Percentiles rank a stretch among this genome's conserved stretches.
Conservation (phyloP, 106 monocot genomes). For the Allium fistulosum region DNA sequence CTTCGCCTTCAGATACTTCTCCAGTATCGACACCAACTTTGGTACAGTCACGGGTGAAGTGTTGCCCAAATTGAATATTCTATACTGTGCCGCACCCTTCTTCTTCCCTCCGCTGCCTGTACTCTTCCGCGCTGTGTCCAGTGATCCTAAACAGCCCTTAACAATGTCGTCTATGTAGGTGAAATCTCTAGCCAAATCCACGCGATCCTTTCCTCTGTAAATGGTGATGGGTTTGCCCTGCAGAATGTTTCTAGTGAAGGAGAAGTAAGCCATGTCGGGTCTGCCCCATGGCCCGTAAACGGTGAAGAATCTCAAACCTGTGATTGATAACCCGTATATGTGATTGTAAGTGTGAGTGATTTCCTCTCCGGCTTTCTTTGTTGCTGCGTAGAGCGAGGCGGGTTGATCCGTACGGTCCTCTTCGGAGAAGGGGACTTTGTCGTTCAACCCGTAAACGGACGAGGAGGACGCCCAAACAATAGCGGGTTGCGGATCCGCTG, state of each 20-base stretch:
- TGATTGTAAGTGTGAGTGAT: conserved; percentile 65
- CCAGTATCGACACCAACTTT: conserved; percentile 18
- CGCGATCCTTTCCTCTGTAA: conserved; percentile 27
- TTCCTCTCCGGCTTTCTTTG: conserved; percentile 59
- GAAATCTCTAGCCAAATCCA: conserved; percentile 45
- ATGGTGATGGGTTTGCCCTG: conserved; percentile 46
- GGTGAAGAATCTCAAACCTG: conserved; percentile 62
- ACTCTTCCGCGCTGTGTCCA: conserved; percentile 26
- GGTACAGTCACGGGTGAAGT: conserved; percentile 28
- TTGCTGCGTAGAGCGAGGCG: conserved; percentile 57
- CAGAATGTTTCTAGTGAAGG: conserved; percentile 48
- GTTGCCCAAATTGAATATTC: conserved; percentile 25
- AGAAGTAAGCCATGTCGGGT: conserved; percentile 70
- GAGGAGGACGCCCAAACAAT: conserved; percentile 52
- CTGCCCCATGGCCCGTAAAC: conserved; percentile 65
- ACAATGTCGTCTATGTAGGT: conserved; percentile 61
- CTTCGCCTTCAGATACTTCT: conserved; percentile 17
- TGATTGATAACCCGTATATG: conserved; percentile 60
- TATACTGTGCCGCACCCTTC: conserved; percentile 10
- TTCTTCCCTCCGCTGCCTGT: conserved; percentile 14
- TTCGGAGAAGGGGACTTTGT: conserved; percentile 45
- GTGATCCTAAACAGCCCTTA: conserved; percentile 34
- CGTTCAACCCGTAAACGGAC: conserved; percentile 51
- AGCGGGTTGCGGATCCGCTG: conserved; percentile 43
- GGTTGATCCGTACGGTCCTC: conserved; percentile 48